A percentile compares a stretch with the other conserved stretches of the same genome.
Conservation (phyloP, 257 asterid species). For the Euphrasia confusa region DNA sequence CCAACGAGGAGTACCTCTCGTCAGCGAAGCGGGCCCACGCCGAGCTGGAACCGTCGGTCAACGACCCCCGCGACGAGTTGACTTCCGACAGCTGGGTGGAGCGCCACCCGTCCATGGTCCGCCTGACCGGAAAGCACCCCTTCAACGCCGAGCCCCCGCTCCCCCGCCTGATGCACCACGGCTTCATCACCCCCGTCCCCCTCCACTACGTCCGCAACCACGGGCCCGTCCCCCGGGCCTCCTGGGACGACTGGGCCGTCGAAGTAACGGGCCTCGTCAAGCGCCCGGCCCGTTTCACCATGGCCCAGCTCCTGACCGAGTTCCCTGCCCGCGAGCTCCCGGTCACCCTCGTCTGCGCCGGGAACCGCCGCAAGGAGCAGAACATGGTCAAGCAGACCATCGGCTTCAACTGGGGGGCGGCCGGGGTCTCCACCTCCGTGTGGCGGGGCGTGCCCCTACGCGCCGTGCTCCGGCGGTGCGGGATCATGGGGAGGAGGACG, state of each 20-base stretch:
- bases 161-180: conserved; percentile 77
- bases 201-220: conserved; percentile 98
- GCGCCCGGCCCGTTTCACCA: conserved; percentile 54
- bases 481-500: conserved; percentile 40
- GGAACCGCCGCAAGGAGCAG: conserved; percentile 83
- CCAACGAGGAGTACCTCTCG: conserved; percentile 21
- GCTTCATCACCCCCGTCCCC: conserved; percentile 93
- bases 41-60: conserved; percentile 60
- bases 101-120: conserved; percentile 68
- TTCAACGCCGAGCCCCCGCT: conserved; percentile 91
- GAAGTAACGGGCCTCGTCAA: conserved; percentile 73
- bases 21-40: conserved; percentile 43
- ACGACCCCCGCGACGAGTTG: conserved; percentile 58
- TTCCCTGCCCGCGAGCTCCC: conserved; percentile 59
- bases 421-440: conserved; percentile 69
- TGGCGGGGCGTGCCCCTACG: conserved; percentile 91
- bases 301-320: conserved; percentile 57
- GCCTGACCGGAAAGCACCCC: conserved; percentile 95
- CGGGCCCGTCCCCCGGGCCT: conserved; percentile 67
- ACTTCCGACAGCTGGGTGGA: conserved; percentile 81
- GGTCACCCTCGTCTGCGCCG: conserved; percentile 81
- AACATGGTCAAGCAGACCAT: conserved; percentile 81
- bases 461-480: conserved; percentile 58
- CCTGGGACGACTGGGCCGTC: conserved; percentile 70
- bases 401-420: conserved; percentile 96